These are phyloP conservation scores for Alternaria tenuissima DNA, from an alignment of 2,329 filamentous ascomycete species.

Conservation along the genomic window DNA sequence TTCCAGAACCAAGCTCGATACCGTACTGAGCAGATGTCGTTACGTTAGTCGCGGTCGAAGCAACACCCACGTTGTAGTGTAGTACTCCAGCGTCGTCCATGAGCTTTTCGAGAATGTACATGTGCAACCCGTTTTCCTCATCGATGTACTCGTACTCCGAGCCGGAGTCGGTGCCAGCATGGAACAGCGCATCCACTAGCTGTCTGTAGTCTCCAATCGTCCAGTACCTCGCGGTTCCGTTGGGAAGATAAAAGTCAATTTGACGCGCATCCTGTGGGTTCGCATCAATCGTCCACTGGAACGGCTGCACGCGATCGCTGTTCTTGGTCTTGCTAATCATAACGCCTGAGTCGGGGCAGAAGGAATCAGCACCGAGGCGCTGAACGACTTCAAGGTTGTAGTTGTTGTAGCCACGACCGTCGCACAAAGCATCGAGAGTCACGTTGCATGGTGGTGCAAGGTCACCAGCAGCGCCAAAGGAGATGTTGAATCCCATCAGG, in stretches of 20 bases:
- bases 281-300: conserved; percentile 65
- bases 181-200: conserved; percentile 63
- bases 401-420: conserved; percentile 60
- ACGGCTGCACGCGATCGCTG: conserved; percentile 52
- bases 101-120: conserved; percentile 59
- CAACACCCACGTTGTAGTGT: conserved; percentile 59
- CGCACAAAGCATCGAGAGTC: conserved; percentile 57
- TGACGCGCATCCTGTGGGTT: conserved; percentile 63
- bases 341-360: conserved; percentile 62
- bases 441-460: conserved; percentile 57
- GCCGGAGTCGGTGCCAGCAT: conserved; percentile 62
- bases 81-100: conserved; percentile 56
- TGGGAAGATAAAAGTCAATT: conserved; percentile 60
- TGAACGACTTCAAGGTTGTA: conserved; percentile 64
- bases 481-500: conserved; percentile 59
- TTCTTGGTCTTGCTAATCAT: conserved; percentile 64
- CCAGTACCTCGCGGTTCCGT: conserved; percentile 58
- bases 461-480: conserved; percentile 53
- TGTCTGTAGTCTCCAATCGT: conserved; percentile 64
- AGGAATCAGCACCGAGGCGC: conserved; percentile 63
- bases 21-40: conserved; percentile 46
- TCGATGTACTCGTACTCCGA: conserved; percentile 61
- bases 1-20: conserved; percentile 47
- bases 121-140: conserved; percentile 58
- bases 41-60: conserved; percentile 51